These are phyloP conservation scores for Neurospora africana DNA, from an alignment of 495 filamentous ascomycete species.

Conservation along the genomic window DNA sequence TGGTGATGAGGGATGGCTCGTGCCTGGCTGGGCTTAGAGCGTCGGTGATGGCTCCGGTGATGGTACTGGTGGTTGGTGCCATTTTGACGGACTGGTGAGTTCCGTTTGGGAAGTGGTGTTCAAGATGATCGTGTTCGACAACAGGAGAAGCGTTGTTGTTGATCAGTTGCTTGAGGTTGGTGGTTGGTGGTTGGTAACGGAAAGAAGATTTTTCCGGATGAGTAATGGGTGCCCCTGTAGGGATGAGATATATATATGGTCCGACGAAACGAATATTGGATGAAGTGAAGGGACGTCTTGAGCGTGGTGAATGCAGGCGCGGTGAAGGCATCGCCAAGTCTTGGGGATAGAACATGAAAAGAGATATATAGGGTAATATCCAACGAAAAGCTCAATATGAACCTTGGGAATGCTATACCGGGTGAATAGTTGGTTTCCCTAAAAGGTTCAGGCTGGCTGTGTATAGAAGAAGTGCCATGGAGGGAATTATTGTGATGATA, in stretches of 20 bases:
- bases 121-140: not conserved
- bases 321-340: not conserved
- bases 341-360: not conserved
- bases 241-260: not conserved
- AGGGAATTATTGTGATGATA: not conserved
- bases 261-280: not conserved
- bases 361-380: not conserved
- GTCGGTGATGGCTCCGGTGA: not conserved
- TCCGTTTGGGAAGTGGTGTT: no score
- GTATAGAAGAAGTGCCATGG: not conserved
- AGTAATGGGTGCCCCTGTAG: not conserved
- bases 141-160: not conserved
- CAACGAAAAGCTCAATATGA: not conserved
- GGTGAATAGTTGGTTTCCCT: not conserved
- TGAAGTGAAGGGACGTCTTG: not conserved
- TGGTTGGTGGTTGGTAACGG: not conserved
- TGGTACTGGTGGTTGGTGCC: not conserved
- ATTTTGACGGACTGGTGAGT: not conserved
- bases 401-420: not conserved
- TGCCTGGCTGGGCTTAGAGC: not conserved
- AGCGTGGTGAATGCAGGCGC: no score
- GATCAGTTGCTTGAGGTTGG: not conserved
- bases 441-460: not conserved
- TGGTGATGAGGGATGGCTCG: no score
- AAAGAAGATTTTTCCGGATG: not conserved